phyloP scores from a whole-genome alignment of 2,329 filamentous ascomycete species.

The Gyromitra esculenta region DNA sequence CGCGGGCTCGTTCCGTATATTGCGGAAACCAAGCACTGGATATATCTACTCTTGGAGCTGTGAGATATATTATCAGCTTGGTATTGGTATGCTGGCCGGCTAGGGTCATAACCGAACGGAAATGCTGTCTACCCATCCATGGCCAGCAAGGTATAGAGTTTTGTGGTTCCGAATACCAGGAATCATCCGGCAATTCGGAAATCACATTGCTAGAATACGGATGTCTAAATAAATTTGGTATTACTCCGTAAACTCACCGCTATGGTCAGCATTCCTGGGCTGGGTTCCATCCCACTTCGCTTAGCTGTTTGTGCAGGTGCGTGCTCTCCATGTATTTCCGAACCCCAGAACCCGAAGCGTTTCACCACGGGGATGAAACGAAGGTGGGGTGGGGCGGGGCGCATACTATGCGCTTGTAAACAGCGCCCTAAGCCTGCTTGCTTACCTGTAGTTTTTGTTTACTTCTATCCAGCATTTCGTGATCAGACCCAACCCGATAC shows the following conservation, averaged over 20 bases:
- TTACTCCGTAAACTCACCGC: neutral
- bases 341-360: constrained; percentile 5
- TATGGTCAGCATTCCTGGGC: neutral
- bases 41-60: no score
- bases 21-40: no score
- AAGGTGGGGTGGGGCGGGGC: neutral
- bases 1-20: no score
- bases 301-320: neutral
- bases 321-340: neutral
- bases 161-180: neutral
- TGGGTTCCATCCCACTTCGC: neutral
- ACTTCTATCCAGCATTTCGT: neutral
- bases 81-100: neutral
- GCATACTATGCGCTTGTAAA: constrained; percentile 13
- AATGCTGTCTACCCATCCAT: neutral
- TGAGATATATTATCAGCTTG: no score
- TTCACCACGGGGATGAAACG: constrained; percentile 1
- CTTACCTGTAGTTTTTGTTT: constrained; percentile 6
- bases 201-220: constrained; percentile 1
- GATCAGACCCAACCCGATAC: neutral
- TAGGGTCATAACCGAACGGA: neutral
- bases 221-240: neutral
- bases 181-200: constrained; percentile 28
- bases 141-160: neutral
- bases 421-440: neutral